Evolutionary conservation across 176 grass and related monocot species (phyloP).

Genomic region (Eragrostis nindensis): DNA sequence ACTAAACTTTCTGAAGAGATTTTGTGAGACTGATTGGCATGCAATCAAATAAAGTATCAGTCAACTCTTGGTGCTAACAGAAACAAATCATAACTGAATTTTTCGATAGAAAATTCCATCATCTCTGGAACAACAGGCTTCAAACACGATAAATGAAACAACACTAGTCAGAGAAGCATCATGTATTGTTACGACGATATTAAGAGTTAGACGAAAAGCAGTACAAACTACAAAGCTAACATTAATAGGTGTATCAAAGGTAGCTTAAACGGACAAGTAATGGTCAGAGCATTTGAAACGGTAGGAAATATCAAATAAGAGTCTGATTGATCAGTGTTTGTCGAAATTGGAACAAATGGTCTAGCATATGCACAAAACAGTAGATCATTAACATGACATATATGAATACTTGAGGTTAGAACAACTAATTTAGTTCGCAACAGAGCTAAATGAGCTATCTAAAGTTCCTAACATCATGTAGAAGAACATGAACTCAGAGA

Average conservation of each 20-base stretch:
- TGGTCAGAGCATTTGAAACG: not conserved
- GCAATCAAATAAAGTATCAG: slow-evolving; percentile 7
- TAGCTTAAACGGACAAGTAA: not conserved
- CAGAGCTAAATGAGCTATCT: not conserved
- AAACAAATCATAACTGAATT: not conserved
- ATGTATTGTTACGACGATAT: not conserved
- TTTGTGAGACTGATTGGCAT: not conserved
- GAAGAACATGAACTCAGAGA: not conserved
- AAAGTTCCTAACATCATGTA: not conserved
- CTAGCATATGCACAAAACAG: not conserved
- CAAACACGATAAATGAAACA: not conserved
- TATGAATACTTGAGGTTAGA: not conserved
- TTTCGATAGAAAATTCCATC: not conserved
- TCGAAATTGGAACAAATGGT: not conserved
- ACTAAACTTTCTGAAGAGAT: not conserved
- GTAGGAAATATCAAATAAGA: not conserved
- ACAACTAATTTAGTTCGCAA: not conserved
- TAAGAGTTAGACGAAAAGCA: not conserved
- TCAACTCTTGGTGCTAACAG: not conserved
- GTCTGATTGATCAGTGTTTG: not conserved
- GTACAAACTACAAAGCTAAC: not conserved
- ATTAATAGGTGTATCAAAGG: not conserved
- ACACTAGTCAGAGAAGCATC: not conserved
- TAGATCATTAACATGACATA: not conserved
- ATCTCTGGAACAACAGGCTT: slow-evolving; percentile 3